Conservation (phyloP, 2,329 filamentous ascomycete species). For the Exophiala dermatitidis region DNA sequence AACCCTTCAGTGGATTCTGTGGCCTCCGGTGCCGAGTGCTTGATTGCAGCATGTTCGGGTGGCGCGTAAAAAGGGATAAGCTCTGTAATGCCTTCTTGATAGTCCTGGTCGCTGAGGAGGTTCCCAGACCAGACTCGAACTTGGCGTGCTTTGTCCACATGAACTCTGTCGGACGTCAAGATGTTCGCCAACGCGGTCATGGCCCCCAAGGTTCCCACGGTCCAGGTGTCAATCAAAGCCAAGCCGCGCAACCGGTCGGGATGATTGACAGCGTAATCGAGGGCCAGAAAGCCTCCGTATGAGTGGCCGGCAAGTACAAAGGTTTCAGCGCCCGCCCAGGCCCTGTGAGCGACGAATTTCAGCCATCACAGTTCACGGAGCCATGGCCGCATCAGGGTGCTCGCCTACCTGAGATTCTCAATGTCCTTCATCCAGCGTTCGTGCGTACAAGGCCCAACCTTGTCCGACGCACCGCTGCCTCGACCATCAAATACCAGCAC, state of each 20-base stretch:
- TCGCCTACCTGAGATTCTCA: conserved; percentile 10
- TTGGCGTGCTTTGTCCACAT: conserved; percentile 12
- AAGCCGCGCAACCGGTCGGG: conserved; percentile 1
- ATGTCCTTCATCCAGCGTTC: conserved; percentile 18
- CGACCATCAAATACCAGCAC: conserved; percentile 16
- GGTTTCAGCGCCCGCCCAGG: conserved; percentile 8
- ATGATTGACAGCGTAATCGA: conserved; percentile 13
- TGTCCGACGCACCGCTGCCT: conserved; percentile 11
- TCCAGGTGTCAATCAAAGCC: conserved; percentile 9
- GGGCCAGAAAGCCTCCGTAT: conserved; percentile 15
- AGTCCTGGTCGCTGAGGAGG: conserved; percentile 8
- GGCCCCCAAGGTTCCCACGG: conserved; percentile 6
- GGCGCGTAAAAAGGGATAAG: conserved; percentile 9
- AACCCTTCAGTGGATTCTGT: conserved; percentile 2
- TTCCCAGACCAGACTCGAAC: conserved; percentile 14
- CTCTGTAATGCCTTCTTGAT: conserved; percentile 2
- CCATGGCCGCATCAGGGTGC: background rate
- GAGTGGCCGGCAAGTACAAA: conserved; percentile 13
- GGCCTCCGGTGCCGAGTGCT: background rate
- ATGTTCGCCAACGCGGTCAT: conserved; percentile 10
- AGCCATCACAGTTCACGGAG: background rate
- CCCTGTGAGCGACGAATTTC: background rate
- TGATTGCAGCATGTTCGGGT: background rate
- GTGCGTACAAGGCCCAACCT: conserved; percentile 7
- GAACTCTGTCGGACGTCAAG: conserved; percentile 6